Conservation (phyloP, 177 flowering plant species). For the Vitis hybrid region DNA sequence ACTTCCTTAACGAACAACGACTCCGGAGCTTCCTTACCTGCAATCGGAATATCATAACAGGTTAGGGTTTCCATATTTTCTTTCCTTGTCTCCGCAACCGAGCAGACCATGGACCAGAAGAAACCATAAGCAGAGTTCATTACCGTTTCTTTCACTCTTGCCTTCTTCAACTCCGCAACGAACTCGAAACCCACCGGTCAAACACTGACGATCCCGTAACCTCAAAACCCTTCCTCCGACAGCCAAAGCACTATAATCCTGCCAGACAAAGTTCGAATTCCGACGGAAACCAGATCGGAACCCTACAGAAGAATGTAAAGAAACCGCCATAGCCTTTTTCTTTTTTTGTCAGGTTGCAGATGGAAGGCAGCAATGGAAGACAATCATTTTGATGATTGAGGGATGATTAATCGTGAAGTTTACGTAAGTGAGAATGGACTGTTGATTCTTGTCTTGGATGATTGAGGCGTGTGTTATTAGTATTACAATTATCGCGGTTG, state of each 20-base stretch:
- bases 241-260: not conserved
- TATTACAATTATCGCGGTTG: too few species aligned
- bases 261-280: not conserved
- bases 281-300: not conserved
- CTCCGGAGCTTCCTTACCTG: constrained; percentile 3
- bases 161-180: constrained; percentile 1
- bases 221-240: not conserved
- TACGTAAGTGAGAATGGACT: too few species aligned
- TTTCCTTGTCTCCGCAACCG: not conserved
- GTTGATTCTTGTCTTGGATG: too few species aligned
- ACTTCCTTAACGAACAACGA: not conserved
- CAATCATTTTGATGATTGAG: too few species aligned
- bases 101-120: not conserved
- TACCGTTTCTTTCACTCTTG: not conserved
- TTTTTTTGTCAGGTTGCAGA: too few species aligned
- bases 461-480: too few species aligned
- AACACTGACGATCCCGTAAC: not conserved
- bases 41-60: not conserved
- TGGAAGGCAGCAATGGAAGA: too few species aligned
- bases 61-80: too few species aligned
- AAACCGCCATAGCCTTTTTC: not conserved
- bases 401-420: too few species aligned
- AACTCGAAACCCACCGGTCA: not conserved
- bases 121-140: not conserved
- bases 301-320: not conserved